Conservation (phyloP, 208 protist genomes). For the Trypanosomatidae sp. region DNA sequence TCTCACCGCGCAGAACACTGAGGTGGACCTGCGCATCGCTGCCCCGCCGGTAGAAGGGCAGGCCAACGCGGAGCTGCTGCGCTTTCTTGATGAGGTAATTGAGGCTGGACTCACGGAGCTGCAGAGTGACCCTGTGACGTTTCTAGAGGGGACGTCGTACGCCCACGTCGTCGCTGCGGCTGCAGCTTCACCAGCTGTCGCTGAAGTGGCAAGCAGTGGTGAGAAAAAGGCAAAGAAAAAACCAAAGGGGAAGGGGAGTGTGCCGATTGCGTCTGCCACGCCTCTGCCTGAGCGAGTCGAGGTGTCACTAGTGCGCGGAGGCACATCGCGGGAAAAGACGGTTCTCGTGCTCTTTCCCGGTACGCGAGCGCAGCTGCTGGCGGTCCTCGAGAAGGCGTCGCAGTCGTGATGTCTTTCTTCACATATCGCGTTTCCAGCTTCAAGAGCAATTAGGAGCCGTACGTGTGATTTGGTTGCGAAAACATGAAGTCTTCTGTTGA, state of each 20-base stretch:
- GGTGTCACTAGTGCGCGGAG: conserved; percentile 52
- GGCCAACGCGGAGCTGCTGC: conserved; percentile 74
- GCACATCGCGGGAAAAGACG: conserved; percentile 59
- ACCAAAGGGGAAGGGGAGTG: no score
- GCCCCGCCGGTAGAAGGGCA: conserved; percentile 78
- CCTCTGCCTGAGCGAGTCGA: conserved; percentile 31
- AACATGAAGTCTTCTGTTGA: no score
- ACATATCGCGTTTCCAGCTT: no score
- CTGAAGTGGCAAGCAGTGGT: no score
- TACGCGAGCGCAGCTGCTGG: conserved; percentile 47
- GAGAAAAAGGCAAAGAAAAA: no score
- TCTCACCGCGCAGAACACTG: conserved; percentile 19
- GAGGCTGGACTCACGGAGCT: conserved; percentile 32
- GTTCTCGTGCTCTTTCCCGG: conserved; percentile 56
- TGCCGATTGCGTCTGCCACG: not conserved
- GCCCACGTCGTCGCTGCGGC: conserved; percentile 10
- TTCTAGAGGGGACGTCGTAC: conserved; percentile 29
- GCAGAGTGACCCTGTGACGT: conserved; percentile 8
- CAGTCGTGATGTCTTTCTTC: not conserved
- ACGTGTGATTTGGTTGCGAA: no score
- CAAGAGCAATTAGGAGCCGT: no score
- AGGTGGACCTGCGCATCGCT: conserved; percentile 60
- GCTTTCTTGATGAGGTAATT: conserved; percentile 60
- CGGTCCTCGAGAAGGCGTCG: conserved; percentile 44
- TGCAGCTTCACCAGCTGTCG: no score